phyloP scores from a whole-genome alignment of 805 yeast species.

The Limtongia smithiae region DNA sequence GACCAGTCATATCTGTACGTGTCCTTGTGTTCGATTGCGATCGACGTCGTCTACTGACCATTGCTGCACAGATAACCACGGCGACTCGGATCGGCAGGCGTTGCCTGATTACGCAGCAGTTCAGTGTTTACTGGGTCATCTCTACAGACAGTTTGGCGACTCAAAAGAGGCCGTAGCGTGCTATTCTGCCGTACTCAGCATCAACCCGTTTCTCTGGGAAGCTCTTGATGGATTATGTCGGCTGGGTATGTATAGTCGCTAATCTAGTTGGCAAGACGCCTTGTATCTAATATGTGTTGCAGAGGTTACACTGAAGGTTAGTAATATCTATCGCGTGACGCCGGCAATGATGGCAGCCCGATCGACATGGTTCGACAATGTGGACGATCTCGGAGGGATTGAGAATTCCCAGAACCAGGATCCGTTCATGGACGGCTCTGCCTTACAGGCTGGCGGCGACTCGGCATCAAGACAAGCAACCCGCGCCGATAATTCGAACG shows the following conservation, averaged over 20 bases:
- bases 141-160: constrained; percentile 59
- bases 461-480: neutral
- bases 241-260: constrained; percentile 11
- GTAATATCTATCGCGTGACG: constrained; percentile 34
- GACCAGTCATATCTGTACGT: constrained; percentile 13
- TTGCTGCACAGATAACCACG: constrained; percentile 11
- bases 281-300: too few species aligned
- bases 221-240: constrained; percentile 70
- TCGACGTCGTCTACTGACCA: neutral
- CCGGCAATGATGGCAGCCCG: constrained; percentile 25
- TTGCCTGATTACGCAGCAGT: constrained; percentile 70
- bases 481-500: neutral
- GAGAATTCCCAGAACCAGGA: constrained; percentile 23
- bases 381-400: constrained; percentile 6
- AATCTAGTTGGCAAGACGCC: too few species aligned
- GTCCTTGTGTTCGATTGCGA: neutral
- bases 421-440: constrained; percentile 12
- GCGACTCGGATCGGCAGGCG: constrained; percentile 27
- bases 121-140: constrained; percentile 64
- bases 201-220: constrained; percentile 82
- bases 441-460: neutral
- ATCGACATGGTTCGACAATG: constrained; percentile 25
- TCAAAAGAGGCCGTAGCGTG: constrained; percentile 60
- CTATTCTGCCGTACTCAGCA: constrained; percentile 64
- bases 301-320: constrained; percentile 67